phyloP scores from a whole-genome alignment of 345 rosid species.

The Trapa incisa region DNA sequence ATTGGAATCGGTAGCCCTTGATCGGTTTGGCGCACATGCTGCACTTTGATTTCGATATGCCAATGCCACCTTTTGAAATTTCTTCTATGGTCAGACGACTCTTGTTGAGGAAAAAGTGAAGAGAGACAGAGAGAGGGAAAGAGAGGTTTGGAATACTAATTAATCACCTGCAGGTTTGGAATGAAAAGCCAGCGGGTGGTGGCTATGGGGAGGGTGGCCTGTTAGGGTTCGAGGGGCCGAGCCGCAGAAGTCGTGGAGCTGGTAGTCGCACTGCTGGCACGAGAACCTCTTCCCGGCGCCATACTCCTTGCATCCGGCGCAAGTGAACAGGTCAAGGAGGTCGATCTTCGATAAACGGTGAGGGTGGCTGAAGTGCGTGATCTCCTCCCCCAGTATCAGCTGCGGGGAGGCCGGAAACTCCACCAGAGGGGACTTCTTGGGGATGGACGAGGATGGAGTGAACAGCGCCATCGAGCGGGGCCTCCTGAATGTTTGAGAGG shows the following conservation, averaged over 20 bases:
- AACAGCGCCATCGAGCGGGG: conserved; percentile 11
- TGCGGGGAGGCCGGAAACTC: conserved; percentile 51
- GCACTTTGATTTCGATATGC: conserved; percentile 58
- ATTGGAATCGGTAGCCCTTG: conserved; percentile 55
- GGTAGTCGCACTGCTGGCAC: conserved; percentile 66
- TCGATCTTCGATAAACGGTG: conserved; percentile 33
- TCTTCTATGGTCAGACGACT: background rate
- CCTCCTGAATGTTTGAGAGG: conserved; percentile 6
- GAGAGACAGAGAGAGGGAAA: too few relatives aligned
- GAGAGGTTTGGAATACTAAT: background rate
- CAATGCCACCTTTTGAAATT: conserved; percentile 55
- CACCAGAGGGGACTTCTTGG: conserved; percentile 1
- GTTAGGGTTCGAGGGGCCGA: conserved; percentile 38
- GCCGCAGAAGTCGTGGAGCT: conserved; percentile 81
- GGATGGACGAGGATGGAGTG: background rate
- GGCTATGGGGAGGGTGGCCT: conserved; percentile 58
- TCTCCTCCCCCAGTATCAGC: conserved; percentile 33
- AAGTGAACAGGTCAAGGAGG: conserved; percentile 47
- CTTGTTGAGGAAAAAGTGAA: background rate
- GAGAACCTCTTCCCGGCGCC: conserved; percentile 63
- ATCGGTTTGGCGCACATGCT: conserved; percentile 51
- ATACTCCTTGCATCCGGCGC: conserved; percentile 65
- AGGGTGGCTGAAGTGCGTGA: conserved; percentile 48
- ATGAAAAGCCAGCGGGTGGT: conserved; percentile 47
- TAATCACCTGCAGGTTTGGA: conserved; percentile 38